Percentiles rank a stretch among this genome's conserved stretches.
These are phyloP conservation scores for Termitomyces sp. DNA, from an alignment of 768 basidiomycete species.

Conservation along the genomic window DNA sequence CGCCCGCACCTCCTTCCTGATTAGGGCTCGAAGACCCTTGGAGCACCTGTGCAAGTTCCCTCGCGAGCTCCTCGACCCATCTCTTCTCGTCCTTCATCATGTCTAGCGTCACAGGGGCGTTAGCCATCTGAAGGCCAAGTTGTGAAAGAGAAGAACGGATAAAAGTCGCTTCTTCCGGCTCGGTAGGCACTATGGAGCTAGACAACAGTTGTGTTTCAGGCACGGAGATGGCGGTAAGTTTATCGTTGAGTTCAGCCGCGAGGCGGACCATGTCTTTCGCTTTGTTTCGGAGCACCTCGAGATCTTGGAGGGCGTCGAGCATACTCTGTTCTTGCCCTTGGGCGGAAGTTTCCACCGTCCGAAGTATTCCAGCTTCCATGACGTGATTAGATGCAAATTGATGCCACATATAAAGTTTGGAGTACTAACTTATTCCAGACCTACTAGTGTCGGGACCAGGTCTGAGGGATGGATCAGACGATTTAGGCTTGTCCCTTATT, in stretches of 20 bases:
- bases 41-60: slow-evolving; percentile 75
- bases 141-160: slow-evolving; percentile 88
- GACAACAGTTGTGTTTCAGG: slow-evolving; percentile 20
- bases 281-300: slow-evolving; percentile 87
- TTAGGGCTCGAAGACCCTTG: slow-evolving; percentile 28
- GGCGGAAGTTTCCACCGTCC: slow-evolving; percentile 63
- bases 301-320: slow-evolving; percentile 74
- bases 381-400: not conserved
- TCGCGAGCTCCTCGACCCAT: slow-evolving; percentile 78
- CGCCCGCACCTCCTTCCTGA: slow-evolving; percentile 31
- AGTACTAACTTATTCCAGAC: slow-evolving; percentile 54
- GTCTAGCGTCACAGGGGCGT: slow-evolving; percentile 81
- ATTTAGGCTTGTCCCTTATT: slow-evolving; percentile 5
- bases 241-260: slow-evolving; percentile 83
- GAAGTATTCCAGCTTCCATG: slow-evolving; percentile 58
- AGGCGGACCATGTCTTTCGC: slow-evolving; percentile 91
- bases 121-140: slow-evolving; percentile 74
- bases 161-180: slow-evolving; percentile 82
- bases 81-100: slow-evolving; percentile 79
- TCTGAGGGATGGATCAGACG: not conserved
- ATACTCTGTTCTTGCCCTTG: slow-evolving; percentile 61
- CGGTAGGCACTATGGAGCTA: slow-evolving; percentile 24
- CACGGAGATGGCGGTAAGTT: slow-evolving; percentile 46
- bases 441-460: slow-evolving; percentile 17
- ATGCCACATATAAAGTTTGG: slow-evolving; percentile 4